Conservation (phyloP, 2,329 filamentous ascomycete genomes). For the Fusarium sp. region DNA sequence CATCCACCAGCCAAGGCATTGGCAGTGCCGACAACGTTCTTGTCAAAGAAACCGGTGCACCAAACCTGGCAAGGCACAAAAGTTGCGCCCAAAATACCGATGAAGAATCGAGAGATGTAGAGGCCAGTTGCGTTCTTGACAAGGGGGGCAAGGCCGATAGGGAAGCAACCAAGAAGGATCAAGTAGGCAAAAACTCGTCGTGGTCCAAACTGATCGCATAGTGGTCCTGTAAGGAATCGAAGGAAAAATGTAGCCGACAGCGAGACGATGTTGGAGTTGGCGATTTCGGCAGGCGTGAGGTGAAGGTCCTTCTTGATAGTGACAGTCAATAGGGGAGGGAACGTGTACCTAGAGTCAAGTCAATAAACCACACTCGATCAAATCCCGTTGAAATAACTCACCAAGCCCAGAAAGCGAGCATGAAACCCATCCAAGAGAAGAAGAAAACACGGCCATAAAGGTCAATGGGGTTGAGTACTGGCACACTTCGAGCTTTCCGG, state of each 20-base stretch:
- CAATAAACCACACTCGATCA: constrained; percentile 13
- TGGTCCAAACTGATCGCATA: constrained; percentile 88
- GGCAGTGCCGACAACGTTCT: constrained; percentile 89
- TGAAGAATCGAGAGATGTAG: constrained; percentile 82
- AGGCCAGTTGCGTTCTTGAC: constrained; percentile 73
- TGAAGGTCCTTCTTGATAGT: constrained; percentile 85
- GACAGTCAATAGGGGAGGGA: constrained; percentile 82
- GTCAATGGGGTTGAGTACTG: constrained; percentile 81
- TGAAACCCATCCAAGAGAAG: constrained; percentile 89
- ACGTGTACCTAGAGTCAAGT: constrained; percentile 71
- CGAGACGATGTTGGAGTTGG: constrained; percentile 92
- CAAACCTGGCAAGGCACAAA: constrained; percentile 93
- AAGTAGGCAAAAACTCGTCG: constrained; percentile 82
- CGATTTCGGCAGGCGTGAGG: constrained; percentile 77
- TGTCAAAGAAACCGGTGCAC: constrained; percentile 94
- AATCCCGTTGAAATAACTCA: constrained; percentile 32
- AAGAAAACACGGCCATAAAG: constrained; percentile 89
- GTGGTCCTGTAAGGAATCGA: constrained; percentile 80
- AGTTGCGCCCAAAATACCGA: constrained; percentile 81
- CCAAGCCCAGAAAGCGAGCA: constrained; percentile 92
- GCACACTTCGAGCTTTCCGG: constrained; percentile 83
- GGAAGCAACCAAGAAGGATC: constrained; percentile 82
- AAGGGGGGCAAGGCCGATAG: constrained; percentile 84
- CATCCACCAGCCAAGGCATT: constrained; percentile 88
- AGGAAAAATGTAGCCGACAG: constrained; percentile 78